A percentile compares a stretch with the other conserved stretches of the same genome.
Conservation (phyloP, 2,329 filamentous ascomycete species). For the Colletotrichum endophyticum region DNA sequence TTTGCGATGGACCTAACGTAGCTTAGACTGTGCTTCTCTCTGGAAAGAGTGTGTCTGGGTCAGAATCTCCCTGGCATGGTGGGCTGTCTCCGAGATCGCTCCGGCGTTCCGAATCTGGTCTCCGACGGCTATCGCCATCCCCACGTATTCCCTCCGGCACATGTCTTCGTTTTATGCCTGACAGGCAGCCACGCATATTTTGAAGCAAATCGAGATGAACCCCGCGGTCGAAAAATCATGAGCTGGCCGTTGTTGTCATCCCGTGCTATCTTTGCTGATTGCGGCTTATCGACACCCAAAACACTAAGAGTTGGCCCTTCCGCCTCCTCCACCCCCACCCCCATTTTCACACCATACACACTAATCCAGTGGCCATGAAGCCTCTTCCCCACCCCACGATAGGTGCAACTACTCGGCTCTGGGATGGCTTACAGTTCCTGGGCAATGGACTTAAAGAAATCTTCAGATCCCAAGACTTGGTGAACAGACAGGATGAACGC, state of each 20-base stretch:
- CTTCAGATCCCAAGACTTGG: not conserved
- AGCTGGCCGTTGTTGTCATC: not conserved
- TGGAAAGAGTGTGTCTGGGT: not conserved
- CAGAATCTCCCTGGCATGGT: not conserved
- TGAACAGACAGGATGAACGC: not conserved
- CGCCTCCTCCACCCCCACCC: not conserved
- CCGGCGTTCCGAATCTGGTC: not conserved
- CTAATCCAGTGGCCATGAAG: not conserved
- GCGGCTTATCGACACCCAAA: not conserved
- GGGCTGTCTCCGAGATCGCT: not conserved
- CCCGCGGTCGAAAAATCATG: not conserved
- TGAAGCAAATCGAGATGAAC: not conserved
- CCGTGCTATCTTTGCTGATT: not conserved
- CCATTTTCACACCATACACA: not conserved
- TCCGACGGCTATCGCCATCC: not conserved
- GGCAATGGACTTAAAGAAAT: not conserved
- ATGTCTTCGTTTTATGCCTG: not conserved
- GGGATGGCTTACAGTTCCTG: not conserved
- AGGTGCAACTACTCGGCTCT: not conserved
- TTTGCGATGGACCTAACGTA: not conserved
- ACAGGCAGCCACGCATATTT: not conserved
- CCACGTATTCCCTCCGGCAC: not conserved
- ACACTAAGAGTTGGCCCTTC: not conserved
- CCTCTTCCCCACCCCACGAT: constrained; percentile 8
- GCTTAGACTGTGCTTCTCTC: not conserved